Percentiles rank a stretch among this genome's conserved stretches.
phyloP scores from a whole-genome alignment of 1,139 yeast species.

The Yamadazyma taylorii region DNA sequence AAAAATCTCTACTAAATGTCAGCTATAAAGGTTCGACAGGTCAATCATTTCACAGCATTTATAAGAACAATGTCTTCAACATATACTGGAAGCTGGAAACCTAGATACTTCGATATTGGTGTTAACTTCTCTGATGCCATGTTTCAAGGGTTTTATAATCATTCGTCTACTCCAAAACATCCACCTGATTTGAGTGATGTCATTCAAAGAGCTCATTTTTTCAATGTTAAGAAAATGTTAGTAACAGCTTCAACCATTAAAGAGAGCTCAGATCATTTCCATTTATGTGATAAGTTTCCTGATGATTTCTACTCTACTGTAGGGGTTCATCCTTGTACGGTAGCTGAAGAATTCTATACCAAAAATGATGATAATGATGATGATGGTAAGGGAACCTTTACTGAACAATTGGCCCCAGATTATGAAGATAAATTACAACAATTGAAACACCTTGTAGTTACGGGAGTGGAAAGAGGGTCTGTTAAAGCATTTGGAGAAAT shows the following conservation, averaged over 20 bases:
- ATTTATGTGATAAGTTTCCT: slow-evolving; percentile 28
- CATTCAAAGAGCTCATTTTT: slow-evolving; percentile 61
- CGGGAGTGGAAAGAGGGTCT: slow-evolving; percentile 50
- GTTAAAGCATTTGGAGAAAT: slow-evolving; percentile 88
- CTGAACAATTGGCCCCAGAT: slow-evolving; percentile 25
- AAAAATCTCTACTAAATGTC: too few relatives aligned
- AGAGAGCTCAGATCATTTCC: slow-evolving; percentile 55
- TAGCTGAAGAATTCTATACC: slow-evolving; percentile 53
- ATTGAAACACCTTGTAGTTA: slow-evolving; percentile 48
- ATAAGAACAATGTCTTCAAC: slow-evolving; percentile 2
- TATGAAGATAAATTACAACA: slow-evolving; percentile 41
- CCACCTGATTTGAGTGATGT: slow-evolving; percentile 65
- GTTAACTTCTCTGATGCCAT: slow-evolving; percentile 87
- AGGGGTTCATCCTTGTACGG: slow-evolving; percentile 94
- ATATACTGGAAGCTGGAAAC: slow-evolving; percentile 33
- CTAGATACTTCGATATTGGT: slow-evolving; percentile 55
- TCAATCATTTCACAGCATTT: background rate
- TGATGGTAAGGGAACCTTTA: slow-evolving; percentile 19
- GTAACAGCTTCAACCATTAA: slow-evolving; percentile 78
- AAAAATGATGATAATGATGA: slow-evolving; percentile 18
- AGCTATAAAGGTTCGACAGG: too few relatives aligned
- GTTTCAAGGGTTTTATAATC: slow-evolving; percentile 81
- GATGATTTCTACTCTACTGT: slow-evolving; percentile 62
- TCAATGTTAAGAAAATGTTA: slow-evolving; percentile 68
- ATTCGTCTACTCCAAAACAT: slow-evolving; percentile 55